phyloP scores from a whole-genome alignment of 495 filamentous ascomycete species.

The Hypoxylon fragiforme region DNA sequence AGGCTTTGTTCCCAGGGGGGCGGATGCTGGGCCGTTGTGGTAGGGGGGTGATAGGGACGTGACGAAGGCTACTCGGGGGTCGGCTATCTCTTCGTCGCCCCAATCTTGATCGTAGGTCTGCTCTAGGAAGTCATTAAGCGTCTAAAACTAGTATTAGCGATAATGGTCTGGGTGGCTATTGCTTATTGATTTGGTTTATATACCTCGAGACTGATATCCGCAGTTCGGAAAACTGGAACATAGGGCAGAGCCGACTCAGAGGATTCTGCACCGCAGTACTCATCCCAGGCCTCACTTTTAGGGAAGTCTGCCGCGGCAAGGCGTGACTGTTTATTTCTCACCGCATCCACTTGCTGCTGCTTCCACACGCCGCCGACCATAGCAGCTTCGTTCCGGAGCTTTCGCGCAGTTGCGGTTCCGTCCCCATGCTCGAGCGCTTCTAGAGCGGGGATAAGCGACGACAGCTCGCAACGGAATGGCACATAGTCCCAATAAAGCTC shows the following conservation, averaged over 20 bases:
- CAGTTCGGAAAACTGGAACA: neutral
- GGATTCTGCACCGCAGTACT: neutral
- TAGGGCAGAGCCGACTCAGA: neutral
- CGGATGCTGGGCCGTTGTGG: neutral
- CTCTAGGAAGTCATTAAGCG: neutral
- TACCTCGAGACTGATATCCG: neutral
- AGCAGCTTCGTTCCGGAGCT: neutral
- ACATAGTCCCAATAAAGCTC: neutral
- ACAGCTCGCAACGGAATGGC: neutral
- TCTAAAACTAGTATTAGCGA: neutral
- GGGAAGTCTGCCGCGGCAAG: neutral
- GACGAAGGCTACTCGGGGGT: neutral
- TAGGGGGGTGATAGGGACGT: neutral
- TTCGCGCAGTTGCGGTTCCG: neutral
- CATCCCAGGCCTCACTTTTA: neutral
- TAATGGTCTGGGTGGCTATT: neutral
- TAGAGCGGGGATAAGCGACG: neutral
- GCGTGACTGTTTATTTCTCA: neutral
- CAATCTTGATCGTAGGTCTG: neutral
- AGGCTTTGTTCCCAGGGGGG: neutral
- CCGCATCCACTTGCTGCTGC: neutral
- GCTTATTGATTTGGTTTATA: neutral
- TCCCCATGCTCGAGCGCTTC: neutral
- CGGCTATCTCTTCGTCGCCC: neutral
- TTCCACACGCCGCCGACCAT: neutral